phyloP scores from a whole-genome alignment of 129 eudicot genomes.

The Dittrichia graveolens region DNA sequence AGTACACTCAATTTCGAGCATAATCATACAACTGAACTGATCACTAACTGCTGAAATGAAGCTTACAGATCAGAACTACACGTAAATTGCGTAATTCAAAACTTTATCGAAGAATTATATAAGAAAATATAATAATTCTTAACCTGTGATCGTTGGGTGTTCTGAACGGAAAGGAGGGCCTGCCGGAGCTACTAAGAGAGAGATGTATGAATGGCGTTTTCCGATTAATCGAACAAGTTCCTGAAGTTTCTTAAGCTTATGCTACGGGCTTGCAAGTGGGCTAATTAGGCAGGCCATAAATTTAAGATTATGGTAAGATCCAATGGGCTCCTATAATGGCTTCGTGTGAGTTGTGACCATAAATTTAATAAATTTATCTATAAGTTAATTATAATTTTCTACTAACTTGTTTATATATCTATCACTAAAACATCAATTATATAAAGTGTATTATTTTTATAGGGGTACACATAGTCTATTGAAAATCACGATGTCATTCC shows the following conservation, averaged over 20 bases:
- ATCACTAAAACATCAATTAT: too few species aligned
- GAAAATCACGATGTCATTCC: too few species aligned
- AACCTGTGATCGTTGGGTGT: slow-evolving; percentile 29
- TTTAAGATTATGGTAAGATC: neutral
- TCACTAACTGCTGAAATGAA: neutral
- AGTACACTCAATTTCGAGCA: slow-evolving; percentile 9
- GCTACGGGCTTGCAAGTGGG: neutral
- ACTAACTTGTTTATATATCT: too few species aligned
- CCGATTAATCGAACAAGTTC: slow-evolving; percentile 19
- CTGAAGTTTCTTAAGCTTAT: slow-evolving; percentile 20
- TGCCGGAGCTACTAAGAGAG: slow-evolving; percentile 20
- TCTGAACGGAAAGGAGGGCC: neutral
- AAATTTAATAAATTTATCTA: too few species aligned
- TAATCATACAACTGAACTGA: slow-evolving; percentile 12
- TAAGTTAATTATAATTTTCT: too few species aligned
- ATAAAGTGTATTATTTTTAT: too few species aligned
- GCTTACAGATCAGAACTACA: neutral
- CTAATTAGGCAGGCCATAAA: slow-evolving; percentile 26
- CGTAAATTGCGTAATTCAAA: neutral
- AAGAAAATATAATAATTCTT: neutral
- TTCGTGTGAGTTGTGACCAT: too few species aligned
- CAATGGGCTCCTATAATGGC: neutral
- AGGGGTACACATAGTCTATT: too few species aligned
- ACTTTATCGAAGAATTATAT: neutral
- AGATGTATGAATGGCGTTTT: slow-evolving; percentile 13